Evolutionary conservation across 192 early-diverging fungal genomes (phyloP).

Genomic region (Piromyces finnis): DNA sequence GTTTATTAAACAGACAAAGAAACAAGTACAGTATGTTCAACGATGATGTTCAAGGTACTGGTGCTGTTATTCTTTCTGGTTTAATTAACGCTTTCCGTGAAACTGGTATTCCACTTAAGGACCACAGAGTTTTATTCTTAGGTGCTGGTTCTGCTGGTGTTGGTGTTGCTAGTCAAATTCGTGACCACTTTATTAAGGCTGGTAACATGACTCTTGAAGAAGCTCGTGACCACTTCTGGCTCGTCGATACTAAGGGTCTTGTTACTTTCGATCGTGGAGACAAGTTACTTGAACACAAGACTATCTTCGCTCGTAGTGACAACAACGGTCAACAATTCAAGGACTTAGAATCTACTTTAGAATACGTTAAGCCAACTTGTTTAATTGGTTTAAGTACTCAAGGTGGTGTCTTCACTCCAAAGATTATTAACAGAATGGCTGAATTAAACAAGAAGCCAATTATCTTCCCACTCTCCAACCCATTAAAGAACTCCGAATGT

Average conservation of each 20-base stretch:
- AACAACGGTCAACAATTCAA: constrained; percentile 63
- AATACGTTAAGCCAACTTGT: constrained; percentile 74
- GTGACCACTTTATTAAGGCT: constrained; percentile 59
- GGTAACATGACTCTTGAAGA: constrained; percentile 54
- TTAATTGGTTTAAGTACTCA: constrained; percentile 76
- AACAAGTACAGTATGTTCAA: constrained; percentile 72
- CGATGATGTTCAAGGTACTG: constrained; percentile 84
- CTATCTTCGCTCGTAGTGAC: constrained; percentile 72
- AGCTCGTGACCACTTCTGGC: constrained; percentile 55
- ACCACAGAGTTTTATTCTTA: constrained; percentile 82
- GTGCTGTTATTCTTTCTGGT: constrained; percentile 81
- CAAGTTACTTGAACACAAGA: constrained; percentile 59
- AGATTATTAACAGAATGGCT: constrained; percentile 56
- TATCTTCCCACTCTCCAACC: constrained; percentile 41
- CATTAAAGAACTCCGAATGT: constrained; percentile 80
- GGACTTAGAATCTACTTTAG: constrained; percentile 50
- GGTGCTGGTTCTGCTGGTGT: constrained; percentile 90
- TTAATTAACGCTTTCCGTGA: constrained; percentile 65
- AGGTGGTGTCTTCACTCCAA: constrained; percentile 55
- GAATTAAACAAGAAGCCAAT: constrained; percentile 47
- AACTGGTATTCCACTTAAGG: constrained; percentile 36
- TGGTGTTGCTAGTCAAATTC: constrained; percentile 81
- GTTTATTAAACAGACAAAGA: constrained; percentile 60
- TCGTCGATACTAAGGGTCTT: constrained; percentile 84
- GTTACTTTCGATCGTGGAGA: constrained; percentile 81